Base-by-base conservation (phyloP, 768 basidiomycete genomes). In the Tulasnella sp. region DNA sequence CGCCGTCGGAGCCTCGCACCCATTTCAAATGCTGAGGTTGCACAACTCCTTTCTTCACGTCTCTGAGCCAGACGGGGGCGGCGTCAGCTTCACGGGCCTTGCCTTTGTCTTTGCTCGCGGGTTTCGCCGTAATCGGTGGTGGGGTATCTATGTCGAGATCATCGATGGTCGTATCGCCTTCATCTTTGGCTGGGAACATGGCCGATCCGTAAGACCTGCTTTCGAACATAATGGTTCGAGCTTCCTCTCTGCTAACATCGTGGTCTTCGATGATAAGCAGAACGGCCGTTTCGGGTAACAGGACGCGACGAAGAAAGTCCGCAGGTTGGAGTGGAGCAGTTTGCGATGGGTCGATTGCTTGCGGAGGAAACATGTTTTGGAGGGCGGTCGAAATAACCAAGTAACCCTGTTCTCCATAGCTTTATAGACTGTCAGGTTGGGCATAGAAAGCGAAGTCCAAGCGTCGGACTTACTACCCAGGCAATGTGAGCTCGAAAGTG, bases 281-380 rank as follows among this genome's bases (percentile, higher is more conserved):
- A 37, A 84, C 73, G 0, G 84, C 88, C 0, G 84, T 80, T 69
- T 97, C 93, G 1, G 94, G 94, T 2, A 97, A 81, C n/a, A 98
- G 77, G 29, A 97, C 76, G 14, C 82, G 81, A 36, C 84, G 81
- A 35, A 90, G 74, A 65, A 92, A 94, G 58, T 89, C 83, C 32
- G 79, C 76, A 0, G 81, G 73, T 1, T 80, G 78, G 21, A 97
- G 76, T 0, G 93, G 84, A 0, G 73, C 67, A 17, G 70, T 76
- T 9, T 73, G 67, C n/a, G 69, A 65, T 0, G 78, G 72, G 55
- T 80, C 71, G 43, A 86, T 76, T 0, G 74, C 69, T 3, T 74
- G 66, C 0, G 78, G 79, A 1, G 89, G 85, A 63, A 89, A 89
- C 55, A 89, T 72, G 63, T 80, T 75, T 63, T 81, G 82, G 11